Evolutionary conservation across 108 stramenopile genomes (phyloP).

Genomic region (Asterionellopsis glacialis): DNA sequence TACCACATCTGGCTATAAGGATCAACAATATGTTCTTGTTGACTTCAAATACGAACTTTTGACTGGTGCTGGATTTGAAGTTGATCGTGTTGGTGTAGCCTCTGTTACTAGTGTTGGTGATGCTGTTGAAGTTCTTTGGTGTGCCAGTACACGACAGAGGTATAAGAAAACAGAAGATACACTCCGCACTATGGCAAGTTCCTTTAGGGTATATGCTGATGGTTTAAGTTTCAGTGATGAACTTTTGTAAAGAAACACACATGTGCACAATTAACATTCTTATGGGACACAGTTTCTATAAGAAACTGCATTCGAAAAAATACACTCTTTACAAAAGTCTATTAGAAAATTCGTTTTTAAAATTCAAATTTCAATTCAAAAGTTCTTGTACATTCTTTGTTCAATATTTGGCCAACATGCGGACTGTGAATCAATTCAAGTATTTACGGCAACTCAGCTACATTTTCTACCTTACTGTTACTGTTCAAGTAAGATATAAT

Average conservation of each 20-base stretch:
- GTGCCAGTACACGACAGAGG: conserved; percentile 61
- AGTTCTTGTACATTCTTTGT: too few species aligned
- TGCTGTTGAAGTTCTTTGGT: conserved; percentile 82
- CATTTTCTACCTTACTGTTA: too few species aligned
- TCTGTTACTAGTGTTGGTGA: conserved; percentile 76
- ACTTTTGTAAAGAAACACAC: not conserved
- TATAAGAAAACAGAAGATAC: conserved; percentile 74
- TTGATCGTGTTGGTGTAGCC: conserved; percentile 88
- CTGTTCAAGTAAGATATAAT: too few species aligned
- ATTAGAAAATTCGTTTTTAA: too few species aligned
- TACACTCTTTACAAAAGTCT: too few species aligned
- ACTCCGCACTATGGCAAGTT: conserved; percentile 58
- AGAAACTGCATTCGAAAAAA: not conserved
- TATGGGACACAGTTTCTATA: too few species aligned
- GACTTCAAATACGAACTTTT: conserved; percentile 94
- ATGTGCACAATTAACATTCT: too few species aligned
- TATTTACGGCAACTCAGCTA: too few species aligned
- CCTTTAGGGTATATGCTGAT: conserved; percentile 79
- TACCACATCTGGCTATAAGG: conserved; percentile 32
- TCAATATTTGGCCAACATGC: too few species aligned
- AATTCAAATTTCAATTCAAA: too few species aligned
- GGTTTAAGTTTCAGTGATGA: conserved; percentile 60
- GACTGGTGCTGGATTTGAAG: conserved; percentile 94
- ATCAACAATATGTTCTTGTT: conserved; percentile 68
- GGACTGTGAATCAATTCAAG: too few species aligned